Evolutionary conservation across 495 filamentous ascomycete species (phyloP), one percentile per base, ranked within the genome.

Genomic region (Filosporella fistucella): DNA sequence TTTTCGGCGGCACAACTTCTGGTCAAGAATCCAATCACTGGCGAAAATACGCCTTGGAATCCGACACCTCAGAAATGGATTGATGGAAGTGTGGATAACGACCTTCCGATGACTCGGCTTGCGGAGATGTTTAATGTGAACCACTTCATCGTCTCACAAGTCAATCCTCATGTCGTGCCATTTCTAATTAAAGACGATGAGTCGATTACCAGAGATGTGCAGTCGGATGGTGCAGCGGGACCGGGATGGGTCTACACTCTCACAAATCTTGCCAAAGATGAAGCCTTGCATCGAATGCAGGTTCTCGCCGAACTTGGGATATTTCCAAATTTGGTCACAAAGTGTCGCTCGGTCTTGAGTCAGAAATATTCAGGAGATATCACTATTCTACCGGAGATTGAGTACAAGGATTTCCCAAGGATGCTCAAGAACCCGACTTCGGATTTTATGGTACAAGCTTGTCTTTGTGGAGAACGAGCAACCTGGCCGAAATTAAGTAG

Each of bases 91-190:
- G 88, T 97, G 4, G 90, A 96, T 55, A 89, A 89, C 49, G 91
- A 97, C 65, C 74, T 97, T 2, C 91, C 91, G 17, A 95, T 95
- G 86, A 89, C 82, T 35, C 75, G 87, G 9, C 71, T 97, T 10
- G 84, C 90, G 0, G 91, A 96, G 55, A 91, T 96, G 86, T 95
- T 96, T 67, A 95, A 96, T 59, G 90, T 96, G 66, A 97, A 96
- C 60, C 90, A 96, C 60, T 96, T 95, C 60, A 96, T 97, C 58
- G 91, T 96, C 24, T 95, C 90, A 0, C 91, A 97, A 60, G 89
- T 94, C 36, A 96, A 96, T 58, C 91, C 91, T 1, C 91, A 96
- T 55, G 86, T 96, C 23, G 82, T 94, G 0, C 90, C 91, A 6
- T 95, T 97, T 52, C 70, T 96, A 14, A 66, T 76, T 18, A 86